Conservation (phyloP, 768 basidiomycete genomes). For the Tylopilus felleus region DNA sequence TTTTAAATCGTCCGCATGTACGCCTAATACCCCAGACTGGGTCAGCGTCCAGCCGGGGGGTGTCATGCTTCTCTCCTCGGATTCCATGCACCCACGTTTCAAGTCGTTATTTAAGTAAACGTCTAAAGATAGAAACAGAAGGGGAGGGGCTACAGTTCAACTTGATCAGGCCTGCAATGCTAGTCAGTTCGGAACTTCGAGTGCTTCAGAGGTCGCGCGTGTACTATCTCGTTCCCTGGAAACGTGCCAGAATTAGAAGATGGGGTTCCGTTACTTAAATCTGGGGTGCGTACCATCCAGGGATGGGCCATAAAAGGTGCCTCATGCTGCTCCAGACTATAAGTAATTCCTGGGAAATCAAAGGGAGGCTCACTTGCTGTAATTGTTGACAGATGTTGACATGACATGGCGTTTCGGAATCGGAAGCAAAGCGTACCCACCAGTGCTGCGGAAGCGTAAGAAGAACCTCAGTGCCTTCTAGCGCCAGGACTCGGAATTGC, state of each 20-base stretch:
- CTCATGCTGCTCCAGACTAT: not conserved
- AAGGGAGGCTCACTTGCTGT: not conserved
- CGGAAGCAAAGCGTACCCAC: not conserved
- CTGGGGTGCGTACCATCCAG: not conserved
- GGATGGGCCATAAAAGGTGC: not conserved
- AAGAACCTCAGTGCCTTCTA: not conserved
- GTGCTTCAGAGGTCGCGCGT: not conserved
- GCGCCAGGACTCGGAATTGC: no score
- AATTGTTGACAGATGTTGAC: not conserved
- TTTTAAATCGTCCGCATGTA: not conserved
- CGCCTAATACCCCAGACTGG: not conserved
- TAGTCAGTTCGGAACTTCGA: not conserved
- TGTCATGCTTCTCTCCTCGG: not conserved
- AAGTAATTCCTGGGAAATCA: no score
- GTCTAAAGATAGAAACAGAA: not conserved
- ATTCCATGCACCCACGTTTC: not conserved
- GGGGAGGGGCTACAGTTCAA: not conserved
- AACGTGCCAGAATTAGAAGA: not conserved
- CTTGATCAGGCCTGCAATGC: not conserved
- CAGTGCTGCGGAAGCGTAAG: not conserved
- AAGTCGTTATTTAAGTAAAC: not conserved
- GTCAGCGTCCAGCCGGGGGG: not conserved
- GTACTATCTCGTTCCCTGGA: not conserved
- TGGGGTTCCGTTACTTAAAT: not conserved
- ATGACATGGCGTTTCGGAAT: not conserved